phyloP scores from a whole-genome alignment of 2,329 filamentous ascomycete species.

The Hymenoscyphus infarciens region DNA sequence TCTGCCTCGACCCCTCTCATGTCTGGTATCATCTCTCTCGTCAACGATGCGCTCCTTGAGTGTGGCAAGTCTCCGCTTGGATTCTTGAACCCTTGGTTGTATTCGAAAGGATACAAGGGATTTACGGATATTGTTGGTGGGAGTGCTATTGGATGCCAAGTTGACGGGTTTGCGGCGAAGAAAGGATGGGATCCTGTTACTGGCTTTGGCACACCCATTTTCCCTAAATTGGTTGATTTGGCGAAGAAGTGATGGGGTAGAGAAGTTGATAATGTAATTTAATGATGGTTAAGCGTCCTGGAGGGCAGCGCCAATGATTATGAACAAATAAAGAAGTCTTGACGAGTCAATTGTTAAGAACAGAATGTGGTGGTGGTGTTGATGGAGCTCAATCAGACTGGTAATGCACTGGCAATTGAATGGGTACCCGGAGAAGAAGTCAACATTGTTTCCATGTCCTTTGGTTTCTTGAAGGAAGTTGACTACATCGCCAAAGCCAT shows the following conservation, averaged over 20 bases:
- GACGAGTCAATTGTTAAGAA: neutral
- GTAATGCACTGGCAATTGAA: too few relatives aligned
- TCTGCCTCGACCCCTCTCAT: conserved; percentile 54
- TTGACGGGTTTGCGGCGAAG: conserved; percentile 30
- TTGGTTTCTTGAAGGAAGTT: too few relatives aligned
- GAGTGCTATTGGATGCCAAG: conserved; percentile 40
- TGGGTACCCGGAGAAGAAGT: too few relatives aligned
- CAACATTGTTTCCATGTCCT: too few relatives aligned
- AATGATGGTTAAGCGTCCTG: neutral
- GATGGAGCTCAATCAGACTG: too few relatives aligned
- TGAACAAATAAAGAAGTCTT: neutral
- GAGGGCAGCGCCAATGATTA: neutral
- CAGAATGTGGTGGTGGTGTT: too few relatives aligned
- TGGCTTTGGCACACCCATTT: conserved; percentile 34
- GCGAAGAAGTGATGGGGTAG: conserved; percentile 4
- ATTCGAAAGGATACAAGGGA: conserved; percentile 25
- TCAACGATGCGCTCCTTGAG: conserved; percentile 58
- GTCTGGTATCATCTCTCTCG: conserved; percentile 53
- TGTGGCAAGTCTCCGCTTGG: conserved; percentile 43
- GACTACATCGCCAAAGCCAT: too few relatives aligned
- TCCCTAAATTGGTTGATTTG: conserved; percentile 9
- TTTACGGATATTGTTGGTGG: conserved; percentile 38
- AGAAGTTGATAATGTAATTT: neutral
- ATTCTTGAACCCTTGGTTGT: conserved; percentile 43
- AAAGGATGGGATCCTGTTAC: conserved; percentile 39